Percentiles rank a stretch among this genome's conserved stretches.
These are phyloP conservation scores for Dipteronia sinensis DNA, from an alignment of 345 rosid genomes.

Conservation along the genomic window DNA sequence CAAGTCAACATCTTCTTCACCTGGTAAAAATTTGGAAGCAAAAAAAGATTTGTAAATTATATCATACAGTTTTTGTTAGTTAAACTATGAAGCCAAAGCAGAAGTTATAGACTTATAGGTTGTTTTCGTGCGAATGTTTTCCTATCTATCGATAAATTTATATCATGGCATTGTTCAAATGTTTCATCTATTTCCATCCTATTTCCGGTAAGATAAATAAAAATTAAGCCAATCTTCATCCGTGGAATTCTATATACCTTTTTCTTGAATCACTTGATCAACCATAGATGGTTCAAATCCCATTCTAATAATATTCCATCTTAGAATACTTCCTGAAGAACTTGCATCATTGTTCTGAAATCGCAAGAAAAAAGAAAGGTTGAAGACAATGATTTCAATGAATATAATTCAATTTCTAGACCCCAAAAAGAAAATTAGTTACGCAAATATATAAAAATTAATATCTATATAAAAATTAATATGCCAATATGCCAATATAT, in stretches of 20 bases:
- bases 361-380: slow-evolving; percentile 14
- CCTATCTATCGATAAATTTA: slow-evolving; percentile 14
- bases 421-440: background rate
- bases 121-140: too few species aligned
- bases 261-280: slow-evolving; percentile 68
- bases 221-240: background rate
- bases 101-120: too few species aligned
- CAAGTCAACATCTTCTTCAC: slow-evolving; percentile 68
- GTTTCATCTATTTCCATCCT: background rate
- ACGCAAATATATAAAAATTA: too few species aligned
- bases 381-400: slow-evolving; percentile 6
- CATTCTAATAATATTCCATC: slow-evolving; percentile 73
- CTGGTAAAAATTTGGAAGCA: slow-evolving; percentile 35
- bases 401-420: background rate
- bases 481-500: background rate
- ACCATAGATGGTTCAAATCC: slow-evolving; percentile 72
- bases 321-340: slow-evolving; percentile 68
- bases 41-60: too few species aligned
- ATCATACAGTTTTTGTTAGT: too few species aligned
- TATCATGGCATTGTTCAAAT: slow-evolving; percentile 2
- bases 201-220: background rate
- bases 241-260: slow-evolving; percentile 50
- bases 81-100: too few species aligned
- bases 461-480: too few species aligned
- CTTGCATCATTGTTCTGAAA: slow-evolving; percentile 73